Base-by-base conservation (phyloP, 768 basidiomycete genomes). In the Lactarius akahatsu region DNA sequence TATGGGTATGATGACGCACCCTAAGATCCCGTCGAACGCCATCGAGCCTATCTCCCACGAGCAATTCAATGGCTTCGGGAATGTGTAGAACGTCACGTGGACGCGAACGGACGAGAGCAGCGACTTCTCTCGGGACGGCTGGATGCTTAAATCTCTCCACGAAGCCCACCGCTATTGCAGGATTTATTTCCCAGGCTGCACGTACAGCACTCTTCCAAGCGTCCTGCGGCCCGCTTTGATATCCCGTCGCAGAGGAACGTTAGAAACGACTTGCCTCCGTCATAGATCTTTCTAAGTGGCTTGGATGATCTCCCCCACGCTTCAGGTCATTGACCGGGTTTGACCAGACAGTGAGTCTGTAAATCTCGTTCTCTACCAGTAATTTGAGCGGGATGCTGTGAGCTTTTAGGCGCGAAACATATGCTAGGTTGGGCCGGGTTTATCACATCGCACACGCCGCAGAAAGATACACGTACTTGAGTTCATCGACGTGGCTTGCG, bases 321-420 rank as follows among this genome's bases (percentile, higher is more conserved):
- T 83, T 86, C 5, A 80, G 71, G 68, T 97, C 96, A 66, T 89
- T 90, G 36, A 83, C 82, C 0, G 94, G 92, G 76, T 98, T 98
- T 54, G 81, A 81, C 97, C 97, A 98, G 9, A 98, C 95, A 4
- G 80, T 83, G 52, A 98, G 77, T 18, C 95, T 84, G 71, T 83
- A 86, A 52, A 98, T 87, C 75, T 99, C 97, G 73, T 93, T 95
- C 76, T 96, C 94, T 8, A 94, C 87, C 15, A 98, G 82, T 9
- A 96, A 77, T 26, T 88, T 83, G n/a, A 98, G 79, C 0, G 96
- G 88, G 23, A 84, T 81, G 64, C 90, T 90, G 5, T 90, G 78
- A 54, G 81, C 86, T 63, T 86, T 85, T 45, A 96, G 84, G 50
- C 83, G 68, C 36, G 68, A 59, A 47, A 71, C 57, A 50, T 69